Base-by-base conservation (phyloP, 2,329 filamentous ascomycete genomes). In the Colletotrichum magnum region DNA sequence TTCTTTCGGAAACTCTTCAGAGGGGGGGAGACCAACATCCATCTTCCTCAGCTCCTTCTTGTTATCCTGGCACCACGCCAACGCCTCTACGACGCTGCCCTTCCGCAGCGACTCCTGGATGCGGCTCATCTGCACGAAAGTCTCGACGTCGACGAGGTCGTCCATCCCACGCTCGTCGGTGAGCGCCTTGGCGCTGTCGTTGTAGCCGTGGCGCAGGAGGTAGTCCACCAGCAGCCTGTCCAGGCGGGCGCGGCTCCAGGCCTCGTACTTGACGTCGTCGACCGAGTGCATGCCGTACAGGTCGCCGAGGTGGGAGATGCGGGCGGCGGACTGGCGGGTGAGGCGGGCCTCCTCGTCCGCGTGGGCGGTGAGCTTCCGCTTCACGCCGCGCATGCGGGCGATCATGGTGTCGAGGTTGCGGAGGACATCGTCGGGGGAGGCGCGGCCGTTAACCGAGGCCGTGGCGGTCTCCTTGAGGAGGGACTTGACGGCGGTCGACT, bases 171-270 rank as follows among this genome's bases (percentile, higher is more conserved):
- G 92, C 79, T 94, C 93, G 64, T 86, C 82, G 1, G 95, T 94
- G 60, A 99, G 83, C 69, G 90, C 88, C 57, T 85, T 86, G 2
- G 96, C 96, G 74, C 91, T 96, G 24, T 92, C 88, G 18, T 89
- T 88, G 77, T 95, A 97, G 4, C 95, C 95, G 70, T 92, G 91
- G 9, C 96, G 88, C 57, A 98, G 83, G 73, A 99, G 86, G 79
- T 98, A 97, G 78, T 99, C 96, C n/a, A 97, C 93, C 56, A 99
- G 82, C 67, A 98, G 83, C 18, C 96, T 87, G 80, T 97, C 93
- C 52, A 99, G 85, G 24, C 96, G 87, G 47, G 89, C 89, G 63
- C 93, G 89, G 70, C 92, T 94, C 96, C 96, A 99, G 66, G 89
- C 85, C 77, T 98, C 95, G 81, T 98, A 99, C 77, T 94, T 94